Conservation (phyloP, 768 basidiomycete genomes). For the Agaricus bisporus region DNA sequence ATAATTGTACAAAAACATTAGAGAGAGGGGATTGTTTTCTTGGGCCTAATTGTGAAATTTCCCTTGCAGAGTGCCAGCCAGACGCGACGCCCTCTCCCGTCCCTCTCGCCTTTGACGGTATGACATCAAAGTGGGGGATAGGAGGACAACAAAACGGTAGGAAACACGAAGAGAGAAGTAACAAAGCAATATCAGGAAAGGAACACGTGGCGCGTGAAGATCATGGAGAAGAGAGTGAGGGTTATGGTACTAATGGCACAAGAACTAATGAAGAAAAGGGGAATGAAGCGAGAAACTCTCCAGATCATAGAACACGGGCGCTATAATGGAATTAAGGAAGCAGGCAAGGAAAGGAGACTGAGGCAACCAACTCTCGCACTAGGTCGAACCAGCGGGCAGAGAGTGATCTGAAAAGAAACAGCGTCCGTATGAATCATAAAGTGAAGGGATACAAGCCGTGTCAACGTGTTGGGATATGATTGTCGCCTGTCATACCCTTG, state of each 20-base stretch:
- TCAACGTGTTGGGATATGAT: constrained; percentile 9
- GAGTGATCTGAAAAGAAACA: constrained; percentile 52
- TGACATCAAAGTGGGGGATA: constrained; percentile 49
- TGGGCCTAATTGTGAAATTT: constrained; percentile 2
- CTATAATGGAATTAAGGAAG: constrained; percentile 10
- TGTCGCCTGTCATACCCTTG: constrained; percentile 5
- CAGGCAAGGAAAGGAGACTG: constrained; percentile 9
- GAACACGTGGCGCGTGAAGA: constrained; percentile 14
- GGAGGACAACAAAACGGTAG: constrained; percentile 55
- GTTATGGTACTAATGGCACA: constrained; percentile 8
- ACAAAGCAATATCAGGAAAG: constrained; percentile 13
- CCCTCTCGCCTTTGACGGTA: constrained; percentile 50
- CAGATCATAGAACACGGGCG: constrained; percentile 6
- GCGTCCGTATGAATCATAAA: constrained; percentile 59
- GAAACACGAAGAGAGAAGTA: constrained; percentile 5
- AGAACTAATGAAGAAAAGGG: constrained; percentile 13
- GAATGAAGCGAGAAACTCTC: constrained; percentile 13
- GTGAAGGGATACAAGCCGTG: constrained; percentile 10
- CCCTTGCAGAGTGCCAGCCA: constrained; percentile 13
- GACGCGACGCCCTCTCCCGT: constrained; percentile 70
- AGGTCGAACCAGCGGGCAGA: constrained; percentile 11
- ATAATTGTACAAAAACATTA: constrained; percentile 2
- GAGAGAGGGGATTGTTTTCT: not conserved
- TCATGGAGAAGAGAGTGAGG: constrained; percentile 8
- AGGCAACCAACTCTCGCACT: constrained; percentile 11